phyloP scores from a whole-genome alignment of 2,329 filamentous ascomycete genomes.

The Trichoderma sp. region DNA sequence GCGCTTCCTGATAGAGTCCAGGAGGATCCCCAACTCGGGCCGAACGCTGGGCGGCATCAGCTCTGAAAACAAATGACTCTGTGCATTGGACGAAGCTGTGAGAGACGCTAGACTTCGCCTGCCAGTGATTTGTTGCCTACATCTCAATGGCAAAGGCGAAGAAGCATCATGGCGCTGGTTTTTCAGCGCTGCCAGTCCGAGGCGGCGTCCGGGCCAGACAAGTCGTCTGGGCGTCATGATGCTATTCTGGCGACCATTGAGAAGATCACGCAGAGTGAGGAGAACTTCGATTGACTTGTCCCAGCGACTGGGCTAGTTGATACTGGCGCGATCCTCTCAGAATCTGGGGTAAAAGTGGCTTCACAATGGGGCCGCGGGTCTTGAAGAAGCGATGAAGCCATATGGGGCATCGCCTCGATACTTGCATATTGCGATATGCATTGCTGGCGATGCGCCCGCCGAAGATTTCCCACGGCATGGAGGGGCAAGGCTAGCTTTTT shows the following conservation, averaged over 20 bases:
- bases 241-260: neutral
- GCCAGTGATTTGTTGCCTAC: slow-evolving; percentile 29
- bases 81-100: slow-evolving; percentile 16
- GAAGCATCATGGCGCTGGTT: slow-evolving; percentile 29
- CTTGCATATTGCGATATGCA: slow-evolving; percentile 14
- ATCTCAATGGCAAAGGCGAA: slow-evolving; percentile 28
- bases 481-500: slow-evolving; percentile 16
- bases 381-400: neutral
- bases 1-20: slow-evolving; percentile 37
- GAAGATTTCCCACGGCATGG: slow-evolving; percentile 27
- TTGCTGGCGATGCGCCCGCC: slow-evolving; percentile 3
- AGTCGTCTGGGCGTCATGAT: slow-evolving; percentile 36
- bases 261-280: neutral
- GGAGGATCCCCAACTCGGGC: slow-evolving; percentile 30
- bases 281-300: neutral
- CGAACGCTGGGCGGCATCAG: slow-evolving; percentile 21
- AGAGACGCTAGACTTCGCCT: slow-evolving; percentile 31
- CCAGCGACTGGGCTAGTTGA: neutral
- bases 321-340: neutral
- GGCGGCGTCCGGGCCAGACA: slow-evolving; percentile 29
- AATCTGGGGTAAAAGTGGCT: slow-evolving; percentile 25
- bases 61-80: slow-evolving; percentile 17
- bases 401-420: slow-evolving; percentile 18
- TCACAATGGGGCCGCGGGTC: slow-evolving; percentile 16
- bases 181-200: slow-evolving; percentile 24